These are phyloP conservation scores for Piper longum DNA, from an alignment of 164 flowering plant genomes.

Conservation along the genomic window DNA sequence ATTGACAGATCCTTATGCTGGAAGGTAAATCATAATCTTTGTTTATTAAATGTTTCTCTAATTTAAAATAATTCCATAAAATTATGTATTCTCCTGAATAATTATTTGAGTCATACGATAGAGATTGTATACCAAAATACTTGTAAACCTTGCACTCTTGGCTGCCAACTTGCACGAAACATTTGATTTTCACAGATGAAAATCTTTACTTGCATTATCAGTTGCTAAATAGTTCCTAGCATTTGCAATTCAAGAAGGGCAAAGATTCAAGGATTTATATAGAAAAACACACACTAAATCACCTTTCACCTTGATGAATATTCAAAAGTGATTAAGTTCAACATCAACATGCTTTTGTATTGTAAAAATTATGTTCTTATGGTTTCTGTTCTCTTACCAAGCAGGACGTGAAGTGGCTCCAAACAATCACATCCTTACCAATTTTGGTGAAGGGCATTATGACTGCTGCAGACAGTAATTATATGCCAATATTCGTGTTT, in stretches of 20 bases:
- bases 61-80: not conserved
- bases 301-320: not conserved
- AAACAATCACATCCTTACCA: constrained; percentile 75
- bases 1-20: constrained; percentile 61
- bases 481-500: not conserved
- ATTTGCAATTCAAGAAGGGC: too few species aligned
- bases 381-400: not conserved
- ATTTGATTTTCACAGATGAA: too few species aligned
- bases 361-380: not conserved
- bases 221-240: too few species aligned
- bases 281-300: too few species aligned
- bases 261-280: too few species aligned
- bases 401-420: constrained; percentile 88
- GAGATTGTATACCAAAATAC: too few species aligned
- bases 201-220: too few species aligned
- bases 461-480: constrained; percentile 81
- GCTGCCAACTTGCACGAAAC: too few species aligned
- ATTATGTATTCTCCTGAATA: too few species aligned
- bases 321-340: not conserved
- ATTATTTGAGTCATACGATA: too few species aligned
- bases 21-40: constrained; percentile 29
- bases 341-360: not conserved
- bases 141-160: too few species aligned
- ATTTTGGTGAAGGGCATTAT: constrained; percentile 83
- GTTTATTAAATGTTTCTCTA: not conserved